These are phyloP conservation scores for Mucor plumbeus DNA, from an alignment of 371 early-diverging fungal genomes.

Conservation along the genomic window DNA sequence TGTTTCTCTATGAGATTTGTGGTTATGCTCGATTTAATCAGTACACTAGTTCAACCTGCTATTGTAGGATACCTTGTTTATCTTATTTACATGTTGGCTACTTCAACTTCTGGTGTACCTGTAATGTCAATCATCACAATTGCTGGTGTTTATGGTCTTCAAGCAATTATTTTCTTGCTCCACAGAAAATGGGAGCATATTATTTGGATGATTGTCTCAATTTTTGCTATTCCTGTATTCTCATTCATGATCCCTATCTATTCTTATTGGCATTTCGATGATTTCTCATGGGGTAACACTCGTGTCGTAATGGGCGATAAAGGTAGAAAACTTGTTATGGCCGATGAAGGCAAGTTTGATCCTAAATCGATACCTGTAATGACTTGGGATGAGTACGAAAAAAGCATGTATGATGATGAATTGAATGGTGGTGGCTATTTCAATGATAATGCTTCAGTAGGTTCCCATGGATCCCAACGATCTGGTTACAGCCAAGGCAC, in stretches of 20 bases:
- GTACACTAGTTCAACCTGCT: constrained; percentile 91
- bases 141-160: constrained; percentile 80
- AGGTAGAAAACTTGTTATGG: constrained; percentile 65
- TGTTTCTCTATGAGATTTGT: constrained; percentile 98
- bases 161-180: constrained; percentile 81
- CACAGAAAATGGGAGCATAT: constrained; percentile 89
- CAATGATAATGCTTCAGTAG: constrained; percentile 36
- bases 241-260: constrained; percentile 81
- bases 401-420: constrained; percentile 37
- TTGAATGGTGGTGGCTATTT: constrained; percentile 19
- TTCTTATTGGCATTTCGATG: constrained; percentile 96
- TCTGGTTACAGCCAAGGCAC: constrained; percentile 47
- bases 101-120: constrained; percentile 47
- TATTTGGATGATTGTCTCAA: constrained; percentile 94
- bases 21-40: constrained; percentile 88
- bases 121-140: constrained; percentile 65
- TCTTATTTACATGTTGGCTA: constrained; percentile 61
- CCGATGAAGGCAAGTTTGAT: constrained; percentile 73
- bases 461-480: constrained; percentile 26
- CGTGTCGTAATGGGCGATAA: constrained; percentile 81
- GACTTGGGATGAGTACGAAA: constrained; percentile 92
- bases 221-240: constrained; percentile 83
- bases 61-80: constrained; percentile 82
- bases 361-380: constrained; percentile 67
- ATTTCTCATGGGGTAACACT: constrained; percentile 97